A percentile compares a stretch with the other conserved stretches of the same genome.
These are phyloP conservation scores for Sporothrix pallida DNA, from an alignment of 2,329 filamentous ascomycete genomes.

Conservation along the genomic window DNA sequence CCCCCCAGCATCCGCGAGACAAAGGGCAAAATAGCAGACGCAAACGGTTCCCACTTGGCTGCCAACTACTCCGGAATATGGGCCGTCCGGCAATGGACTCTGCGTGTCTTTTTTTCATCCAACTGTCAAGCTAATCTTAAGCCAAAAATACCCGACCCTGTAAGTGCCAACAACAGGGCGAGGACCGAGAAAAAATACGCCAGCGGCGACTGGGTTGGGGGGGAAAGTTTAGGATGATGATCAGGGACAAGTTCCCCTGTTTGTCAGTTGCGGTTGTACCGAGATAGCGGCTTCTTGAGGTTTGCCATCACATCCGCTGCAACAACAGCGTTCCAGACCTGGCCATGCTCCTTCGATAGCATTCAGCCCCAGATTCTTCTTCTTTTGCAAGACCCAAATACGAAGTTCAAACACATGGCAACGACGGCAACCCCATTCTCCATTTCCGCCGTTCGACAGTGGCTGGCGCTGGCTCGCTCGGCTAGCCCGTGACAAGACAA, in stretches of 20 bases:
- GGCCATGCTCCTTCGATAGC: not conserved
- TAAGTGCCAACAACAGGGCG: not conserved
- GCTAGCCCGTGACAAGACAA: conserved; percentile 10
- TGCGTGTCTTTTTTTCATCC: not conserved
- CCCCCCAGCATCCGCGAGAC: not conserved
- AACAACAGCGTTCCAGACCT: not conserved
- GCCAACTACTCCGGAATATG: not conserved
- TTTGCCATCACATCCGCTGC: conserved; percentile 6
- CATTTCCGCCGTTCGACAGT: not conserved
- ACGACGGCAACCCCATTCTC: not conserved
- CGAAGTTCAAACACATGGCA: not conserved
- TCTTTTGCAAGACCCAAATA: not conserved
- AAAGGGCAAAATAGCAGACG: not conserved
- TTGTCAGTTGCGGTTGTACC: not conserved
- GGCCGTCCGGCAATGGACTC: not conserved
- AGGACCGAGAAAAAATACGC: not conserved
- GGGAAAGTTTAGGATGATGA: not conserved
- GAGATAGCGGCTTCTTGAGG: not conserved
- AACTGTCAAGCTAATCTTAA: not conserved
- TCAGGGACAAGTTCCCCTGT: not conserved
- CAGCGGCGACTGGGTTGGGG: not conserved
- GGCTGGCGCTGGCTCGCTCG: conserved; percentile 13
- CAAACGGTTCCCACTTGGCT: conserved; percentile 6
- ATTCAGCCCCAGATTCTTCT: not conserved
- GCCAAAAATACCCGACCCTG: not conserved